Base-by-base conservation (phyloP, 148 eudicot genomes). In the Cornus florida region DNA sequence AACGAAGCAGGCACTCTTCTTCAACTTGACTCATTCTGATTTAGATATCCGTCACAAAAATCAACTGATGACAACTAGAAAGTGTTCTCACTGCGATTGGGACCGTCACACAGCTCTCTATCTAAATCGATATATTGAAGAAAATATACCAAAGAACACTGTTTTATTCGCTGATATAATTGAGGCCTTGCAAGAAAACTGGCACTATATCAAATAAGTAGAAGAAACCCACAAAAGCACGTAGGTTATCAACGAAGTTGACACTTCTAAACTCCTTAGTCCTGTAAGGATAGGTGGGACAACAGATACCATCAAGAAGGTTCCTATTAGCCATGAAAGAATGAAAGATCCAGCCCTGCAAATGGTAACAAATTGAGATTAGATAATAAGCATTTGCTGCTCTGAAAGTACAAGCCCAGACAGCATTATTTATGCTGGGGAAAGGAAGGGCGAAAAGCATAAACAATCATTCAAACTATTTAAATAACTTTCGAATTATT, bases 221-320 rank as follows among this genome's bases (percentile, higher is more conserved):
- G 99, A 93, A 78, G 97, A 82, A 82, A 92, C 88, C 99, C 99
- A 93, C 31, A 96, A 91, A 78, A 96, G 82, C 82, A 91, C 84
- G 78, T 94, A 96, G 72, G 90, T 87, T 87, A 92, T 84, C 87
- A 96, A 76, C 53, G 98, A 92, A 35, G 97, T 91, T 53, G 91
- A 88, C 81, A 96, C 98, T 87, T 96, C 99, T 84, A 96, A 89
- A 84, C 95, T 92, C 75, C 90, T 91, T 64, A 86, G 91, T 78
- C 99, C 99, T 90, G 90, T 92, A 16, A 92, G 81, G 81, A 96
- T 77, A 24, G 99, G 95, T 68, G 99, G 99, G 70, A 96, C 86
- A 79, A 93, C 91, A 69, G 99, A 90, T 82, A 91, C 99, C 98
- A 96, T 92, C 88, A 96, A 83, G 81, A 96, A 94, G 67, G 99